These are phyloP conservation scores for Nakataea oryzae DNA, from an alignment of 2,329 filamentous ascomycete species.

Conservation along the genomic window DNA sequence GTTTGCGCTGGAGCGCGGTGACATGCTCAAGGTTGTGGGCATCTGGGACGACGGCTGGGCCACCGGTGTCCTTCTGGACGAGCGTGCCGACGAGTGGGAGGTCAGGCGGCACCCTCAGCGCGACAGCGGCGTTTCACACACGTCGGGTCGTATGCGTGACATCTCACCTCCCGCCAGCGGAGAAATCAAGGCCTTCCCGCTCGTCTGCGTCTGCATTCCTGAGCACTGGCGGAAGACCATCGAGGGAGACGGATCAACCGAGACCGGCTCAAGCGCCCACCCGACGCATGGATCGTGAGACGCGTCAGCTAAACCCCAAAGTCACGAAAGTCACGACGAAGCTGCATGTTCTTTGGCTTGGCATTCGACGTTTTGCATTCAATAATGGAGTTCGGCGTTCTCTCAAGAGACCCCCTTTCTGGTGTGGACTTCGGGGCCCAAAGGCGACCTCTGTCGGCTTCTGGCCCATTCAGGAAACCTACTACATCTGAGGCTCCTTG, in stretches of 20 bases:
- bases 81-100: constrained; percentile 85
- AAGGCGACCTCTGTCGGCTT: not conserved
- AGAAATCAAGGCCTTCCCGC: constrained; percentile 94
- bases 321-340: constrained; percentile 18
- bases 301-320: constrained; percentile 11
- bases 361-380: constrained; percentile 15
- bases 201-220: constrained; percentile 91
- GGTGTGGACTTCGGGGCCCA: not conserved
- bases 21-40: constrained; percentile 96
- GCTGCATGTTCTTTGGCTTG: constrained; percentile 11
- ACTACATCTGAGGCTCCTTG: not conserved
- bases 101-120: constrained; percentile 64
- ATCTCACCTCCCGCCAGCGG: constrained; percentile 56
- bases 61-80: constrained; percentile 74
- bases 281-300: constrained; percentile 16
- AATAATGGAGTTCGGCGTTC: constrained; percentile 17
- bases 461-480: not conserved
- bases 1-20: constrained; percentile 83
- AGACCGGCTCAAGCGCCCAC: constrained; percentile 41
- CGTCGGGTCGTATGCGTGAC: constrained; percentile 49
- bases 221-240: constrained; percentile 97
- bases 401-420: not conserved
- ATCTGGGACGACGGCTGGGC: constrained; percentile 99
- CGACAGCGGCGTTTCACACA: constrained; percentile 87
- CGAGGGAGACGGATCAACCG: constrained; percentile 70